Evolutionary conservation across 2,329 filamentous ascomycete genomes (phyloP).

Genomic region (Hypoxylon sp.): DNA sequence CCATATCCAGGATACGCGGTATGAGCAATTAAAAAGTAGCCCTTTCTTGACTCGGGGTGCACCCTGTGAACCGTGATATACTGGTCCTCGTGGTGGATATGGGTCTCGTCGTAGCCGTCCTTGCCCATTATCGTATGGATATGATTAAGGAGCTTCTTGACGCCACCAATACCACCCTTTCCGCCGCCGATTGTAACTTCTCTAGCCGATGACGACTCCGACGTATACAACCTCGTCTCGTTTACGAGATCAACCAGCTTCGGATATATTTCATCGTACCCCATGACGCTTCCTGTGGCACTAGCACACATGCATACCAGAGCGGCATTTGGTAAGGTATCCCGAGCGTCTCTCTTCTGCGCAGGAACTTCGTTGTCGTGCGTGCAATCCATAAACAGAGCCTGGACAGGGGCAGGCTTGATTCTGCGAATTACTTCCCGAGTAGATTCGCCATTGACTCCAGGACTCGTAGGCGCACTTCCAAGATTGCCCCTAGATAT

Average conservation of each 20-base stretch:
- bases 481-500: conserved; percentile 64
- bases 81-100: conserved; percentile 95
- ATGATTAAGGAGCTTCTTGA: conserved; percentile 93
- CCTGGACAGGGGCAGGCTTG: conserved; percentile 87
- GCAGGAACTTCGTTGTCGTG: conserved; percentile 97
- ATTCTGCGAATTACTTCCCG: conserved; percentile 80
- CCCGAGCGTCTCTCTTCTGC: conserved; percentile 91
- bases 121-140: conserved; percentile 96
- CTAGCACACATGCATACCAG: conserved; percentile 96
- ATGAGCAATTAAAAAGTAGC: conserved; percentile 94
- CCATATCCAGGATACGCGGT: conserved; percentile 94
- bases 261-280: conserved; percentile 96
- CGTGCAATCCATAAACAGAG: conserved; percentile 98
- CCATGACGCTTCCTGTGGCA: conserved; percentile 95
- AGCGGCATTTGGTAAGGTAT: conserved; percentile 92
- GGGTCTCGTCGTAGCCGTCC: conserved; percentile 92
- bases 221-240: conserved; percentile 84
- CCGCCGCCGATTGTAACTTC: conserved; percentile 71
- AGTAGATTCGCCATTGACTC: conserved; percentile 48
- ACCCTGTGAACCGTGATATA: conserved; percentile 97
- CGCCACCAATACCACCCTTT: conserved; percentile 84
- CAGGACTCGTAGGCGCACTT: conserved; percentile 45
- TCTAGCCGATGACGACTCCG: conserved; percentile 70
- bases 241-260: conserved; percentile 91
- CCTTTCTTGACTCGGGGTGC: conserved; percentile 89